Evolutionary conservation across 208 protist species (phyloP).

Genomic region (Vickermania spadyakhi): DNA sequence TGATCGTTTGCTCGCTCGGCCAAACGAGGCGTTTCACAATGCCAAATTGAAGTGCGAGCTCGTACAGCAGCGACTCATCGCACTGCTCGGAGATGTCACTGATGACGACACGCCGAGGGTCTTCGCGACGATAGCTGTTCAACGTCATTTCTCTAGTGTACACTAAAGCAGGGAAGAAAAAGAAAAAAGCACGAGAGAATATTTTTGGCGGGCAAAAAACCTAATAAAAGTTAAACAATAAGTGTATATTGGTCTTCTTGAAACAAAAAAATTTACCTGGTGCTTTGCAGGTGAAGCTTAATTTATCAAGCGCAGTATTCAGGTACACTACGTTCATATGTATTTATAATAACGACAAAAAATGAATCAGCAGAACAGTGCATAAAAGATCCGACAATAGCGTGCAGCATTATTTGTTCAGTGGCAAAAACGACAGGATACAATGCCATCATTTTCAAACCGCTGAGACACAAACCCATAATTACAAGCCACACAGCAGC

Average conservation of each 20-base stretch:
- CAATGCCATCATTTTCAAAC: too few species aligned
- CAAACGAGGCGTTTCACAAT: conserved; percentile 60
- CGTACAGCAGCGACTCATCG: conserved; percentile 67
- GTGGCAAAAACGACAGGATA: too few species aligned
- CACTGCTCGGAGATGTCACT: conserved; percentile 69
- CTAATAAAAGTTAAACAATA: not conserved
- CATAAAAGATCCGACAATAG: too few species aligned
- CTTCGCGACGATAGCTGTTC: conserved; percentile 69
- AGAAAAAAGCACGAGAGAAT: not conserved
- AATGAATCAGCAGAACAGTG: too few species aligned
- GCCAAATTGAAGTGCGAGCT: conserved; percentile 79
- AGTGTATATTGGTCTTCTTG: not conserved
- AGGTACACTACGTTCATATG: too few species aligned
- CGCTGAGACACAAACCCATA: too few species aligned
- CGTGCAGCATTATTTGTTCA: too few species aligned
- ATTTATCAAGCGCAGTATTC: too few species aligned
- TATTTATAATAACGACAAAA: too few species aligned
- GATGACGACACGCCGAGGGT: conserved; percentile 64
- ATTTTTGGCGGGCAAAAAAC: not conserved
- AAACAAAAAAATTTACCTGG: too few species aligned
- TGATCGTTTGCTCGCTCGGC: conserved; percentile 30
- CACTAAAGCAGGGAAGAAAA: not conserved
- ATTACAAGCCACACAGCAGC: too few species aligned
- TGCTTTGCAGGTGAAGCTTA: too few species aligned
- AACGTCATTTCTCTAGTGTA: conserved; percentile 11